Base-by-base conservation (phyloP, 1,284 basidiomycete species). In the Cutaneotrichosporon cavernicola region DNA sequence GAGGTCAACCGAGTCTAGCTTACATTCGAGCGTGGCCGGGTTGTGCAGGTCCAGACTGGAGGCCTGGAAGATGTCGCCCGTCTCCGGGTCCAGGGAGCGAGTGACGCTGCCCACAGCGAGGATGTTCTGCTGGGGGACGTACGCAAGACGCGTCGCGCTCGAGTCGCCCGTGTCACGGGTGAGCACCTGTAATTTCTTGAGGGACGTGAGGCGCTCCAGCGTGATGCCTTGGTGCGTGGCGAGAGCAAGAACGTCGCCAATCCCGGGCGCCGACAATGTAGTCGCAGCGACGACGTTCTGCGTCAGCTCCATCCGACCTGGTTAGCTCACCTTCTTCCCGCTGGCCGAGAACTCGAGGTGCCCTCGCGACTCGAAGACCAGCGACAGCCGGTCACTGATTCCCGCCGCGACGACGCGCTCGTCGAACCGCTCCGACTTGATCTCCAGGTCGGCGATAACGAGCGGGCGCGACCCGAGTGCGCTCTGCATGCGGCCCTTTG, bases 171-270 rank as follows among this genome's bases (percentile, higher is more conserved):
- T 78, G 36, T 86, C 83, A 31, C 92, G 89, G 36, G 90, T 86
- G 66, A 88, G 86, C 46, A 94, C 88, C 69, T 93, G 90, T 75
- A 92, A 84, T 80, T 90, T 91, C 72, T 90, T 88, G 11, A 92
- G 81, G 62, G 88, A 86, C n/a, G 82, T 82, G 16, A 92, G 82
- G 18, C 81, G 82, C 11, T 89, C 89, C 51, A 94, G 85, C 55
- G 85, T 77, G 10, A 94, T 76, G 0, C 85, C 83, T 5, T 83
- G 82, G 0, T 82, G 71, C 2, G 86, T 85, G 2, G 86, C 86
- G 21, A 91, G 75, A 13, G 89, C 74, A 8, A 91, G 74, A 4
- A 86, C 86, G 3, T 84, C 82, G 10, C 81, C 80, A 73, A 86
- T 86, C 4, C 73, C 69, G 7, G 73, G 58, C 1, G 85, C 82